These are phyloP conservation scores for Claviceps cyperi DNA, from an alignment of 2,329 filamentous ascomycete genomes.

Conservation along the genomic window DNA sequence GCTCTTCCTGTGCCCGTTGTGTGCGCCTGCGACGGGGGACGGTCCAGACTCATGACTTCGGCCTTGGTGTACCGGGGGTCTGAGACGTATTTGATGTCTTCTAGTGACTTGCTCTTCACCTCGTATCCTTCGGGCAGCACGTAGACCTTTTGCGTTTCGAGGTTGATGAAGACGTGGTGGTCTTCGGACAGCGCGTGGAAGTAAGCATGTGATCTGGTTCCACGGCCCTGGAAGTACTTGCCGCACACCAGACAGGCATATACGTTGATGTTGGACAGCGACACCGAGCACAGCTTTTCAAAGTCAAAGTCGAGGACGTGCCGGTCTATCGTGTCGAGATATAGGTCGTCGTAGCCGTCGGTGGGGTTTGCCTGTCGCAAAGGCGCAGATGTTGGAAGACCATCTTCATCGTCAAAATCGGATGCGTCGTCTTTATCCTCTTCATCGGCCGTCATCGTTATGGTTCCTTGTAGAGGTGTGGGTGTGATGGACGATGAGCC, in stretches of 20 bases:
- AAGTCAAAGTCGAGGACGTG: conserved; percentile 94
- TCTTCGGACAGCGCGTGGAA: conserved; percentile 91
- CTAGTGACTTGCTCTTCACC: conserved; percentile 82
- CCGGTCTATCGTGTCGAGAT: conserved; percentile 93
- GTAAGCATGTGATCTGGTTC: conserved; percentile 89
- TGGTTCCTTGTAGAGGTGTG: conserved; percentile 6
- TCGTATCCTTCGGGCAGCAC: conserved; percentile 95
- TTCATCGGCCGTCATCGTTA: conserved; percentile 11
- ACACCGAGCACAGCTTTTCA: conserved; percentile 93
- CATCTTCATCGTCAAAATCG: conserved; percentile 27
- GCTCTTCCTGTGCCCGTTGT: not conserved
- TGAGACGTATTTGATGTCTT: conserved; percentile 96
- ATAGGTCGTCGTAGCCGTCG: conserved; percentile 86
- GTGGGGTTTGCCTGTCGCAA: conserved; percentile 63
- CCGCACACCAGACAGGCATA: conserved; percentile 96
- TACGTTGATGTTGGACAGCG: conserved; percentile 94
- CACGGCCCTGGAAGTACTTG: conserved; percentile 92
- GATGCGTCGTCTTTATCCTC: conserved; percentile 19
- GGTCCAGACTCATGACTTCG: conserved; percentile 71
- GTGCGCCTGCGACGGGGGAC: conserved; percentile 13
- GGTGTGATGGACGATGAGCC: conserved; percentile 17
- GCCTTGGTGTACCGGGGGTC: conserved; percentile 72
- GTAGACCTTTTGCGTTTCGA: conserved; percentile 82
- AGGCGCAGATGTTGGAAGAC: conserved; percentile 26
- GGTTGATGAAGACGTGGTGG: conserved; percentile 97